phyloP scores from a whole-genome alignment of 164 flowering plant genomes.

The Nelumbo lutea region DNA sequence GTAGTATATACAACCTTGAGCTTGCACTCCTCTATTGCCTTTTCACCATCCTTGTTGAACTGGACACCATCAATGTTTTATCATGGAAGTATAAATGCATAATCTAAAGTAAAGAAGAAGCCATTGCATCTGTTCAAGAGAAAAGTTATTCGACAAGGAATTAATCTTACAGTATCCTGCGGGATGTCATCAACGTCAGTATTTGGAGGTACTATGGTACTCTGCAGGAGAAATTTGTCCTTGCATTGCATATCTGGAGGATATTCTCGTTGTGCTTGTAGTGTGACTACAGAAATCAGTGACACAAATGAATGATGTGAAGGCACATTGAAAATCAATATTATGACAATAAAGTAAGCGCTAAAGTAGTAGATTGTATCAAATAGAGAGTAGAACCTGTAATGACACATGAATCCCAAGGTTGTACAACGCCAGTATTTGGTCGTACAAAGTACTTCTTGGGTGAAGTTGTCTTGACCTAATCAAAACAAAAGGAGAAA shows the following conservation, averaged over 20 bases:
- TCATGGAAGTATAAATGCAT: too few species aligned
- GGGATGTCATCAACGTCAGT: constrained; percentile 75
- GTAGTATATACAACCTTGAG: constrained; percentile 60
- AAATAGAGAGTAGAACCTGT: constrained; percentile 53
- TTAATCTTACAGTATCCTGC: constrained; percentile 58
- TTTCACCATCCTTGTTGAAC: constrained; percentile 76
- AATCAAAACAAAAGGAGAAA: constrained; percentile 8
- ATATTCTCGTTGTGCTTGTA: constrained; percentile 77
- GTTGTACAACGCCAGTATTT: constrained; percentile 76
- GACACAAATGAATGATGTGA: not conserved
- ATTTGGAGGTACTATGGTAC: constrained; percentile 62
- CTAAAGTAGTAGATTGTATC: not conserved
- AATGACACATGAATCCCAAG: constrained; percentile 76
- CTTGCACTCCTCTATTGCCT: constrained; percentile 62
- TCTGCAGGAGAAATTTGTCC: constrained; percentile 91
- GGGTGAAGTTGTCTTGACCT: constrained; percentile 96
- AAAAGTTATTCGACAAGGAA: constrained; percentile 1
- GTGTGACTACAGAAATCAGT: constrained; percentile 49
- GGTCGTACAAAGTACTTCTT: constrained; percentile 93
- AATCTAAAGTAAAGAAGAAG: not conserved
- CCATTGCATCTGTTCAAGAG: not conserved
- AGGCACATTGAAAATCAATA: constrained; percentile 7
- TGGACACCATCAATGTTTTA: constrained; percentile 20
- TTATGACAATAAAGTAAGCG: not conserved
- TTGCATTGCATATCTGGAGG: constrained; percentile 88